phyloP scores from a whole-genome alignment of 208 protist species.

The Leishmania arabica region DNA sequence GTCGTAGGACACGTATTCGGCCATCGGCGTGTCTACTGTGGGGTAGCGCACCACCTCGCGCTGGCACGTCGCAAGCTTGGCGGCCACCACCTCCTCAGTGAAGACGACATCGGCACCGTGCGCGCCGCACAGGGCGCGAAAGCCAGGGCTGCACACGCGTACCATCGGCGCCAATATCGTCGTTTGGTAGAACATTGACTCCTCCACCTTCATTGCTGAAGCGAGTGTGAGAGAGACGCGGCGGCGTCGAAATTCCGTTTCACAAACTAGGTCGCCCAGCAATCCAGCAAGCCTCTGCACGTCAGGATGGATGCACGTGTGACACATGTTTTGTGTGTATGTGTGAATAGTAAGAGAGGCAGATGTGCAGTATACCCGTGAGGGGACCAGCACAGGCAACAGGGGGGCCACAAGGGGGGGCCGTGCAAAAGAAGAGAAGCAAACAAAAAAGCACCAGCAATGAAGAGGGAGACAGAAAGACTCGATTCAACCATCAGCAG shows the following conservation, averaged over 20 bases:
- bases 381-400: neutral
- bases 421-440: neutral
- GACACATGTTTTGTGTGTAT: neutral
- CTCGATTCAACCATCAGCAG: neutral
- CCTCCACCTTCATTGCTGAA: slow-evolving; percentile 2
- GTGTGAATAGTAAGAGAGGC: neutral
- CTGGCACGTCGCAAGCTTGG: slow-evolving; percentile 80
- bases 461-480: neutral
- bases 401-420: neutral
- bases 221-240: neutral
- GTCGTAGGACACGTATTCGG: slow-evolving; percentile 91
- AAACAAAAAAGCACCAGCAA: neutral
- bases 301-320: neutral
- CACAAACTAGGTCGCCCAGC: neutral
- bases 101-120: slow-evolving; percentile 97
- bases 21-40: slow-evolving; percentile 37
- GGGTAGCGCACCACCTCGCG: slow-evolving; percentile 68
- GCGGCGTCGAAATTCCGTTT: neutral
- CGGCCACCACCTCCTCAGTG: slow-evolving; percentile 96
- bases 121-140: slow-evolving; percentile 89
- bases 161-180: slow-evolving; percentile 97
- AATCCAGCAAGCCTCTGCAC: neutral
- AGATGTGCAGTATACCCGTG: neutral
- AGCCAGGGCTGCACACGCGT: slow-evolving; percentile 90
- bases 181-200: slow-evolving; percentile 54